Conservation (phyloP, 352 stramenopile species). For the Globisporangium paroecandrum region DNA sequence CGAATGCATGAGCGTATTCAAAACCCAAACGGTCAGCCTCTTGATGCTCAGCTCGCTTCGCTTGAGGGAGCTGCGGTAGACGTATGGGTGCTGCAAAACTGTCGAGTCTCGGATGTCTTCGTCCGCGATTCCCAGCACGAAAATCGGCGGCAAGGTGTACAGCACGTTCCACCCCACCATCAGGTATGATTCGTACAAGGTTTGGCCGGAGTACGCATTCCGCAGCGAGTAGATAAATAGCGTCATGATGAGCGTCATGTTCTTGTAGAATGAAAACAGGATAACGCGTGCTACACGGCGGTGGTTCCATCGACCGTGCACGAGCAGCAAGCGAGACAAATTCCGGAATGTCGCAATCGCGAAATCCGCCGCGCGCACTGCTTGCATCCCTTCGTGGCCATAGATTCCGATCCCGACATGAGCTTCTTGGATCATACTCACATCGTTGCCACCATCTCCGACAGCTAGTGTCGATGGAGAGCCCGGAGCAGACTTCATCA, state of each 20-base stretch:
- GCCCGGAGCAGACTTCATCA: constrained; percentile 85
- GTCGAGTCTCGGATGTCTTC: constrained; percentile 77
- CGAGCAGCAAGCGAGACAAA: constrained; percentile 70
- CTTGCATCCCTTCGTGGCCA: constrained; percentile 95
- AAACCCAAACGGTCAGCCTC: constrained; percentile 59
- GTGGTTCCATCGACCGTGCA: constrained; percentile 86
- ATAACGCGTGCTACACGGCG: constrained; percentile 76
- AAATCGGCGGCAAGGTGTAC: constrained; percentile 92
- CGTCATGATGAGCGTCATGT: constrained; percentile 93
- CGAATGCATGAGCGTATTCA: constrained; percentile 73
- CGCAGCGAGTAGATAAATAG: constrained; percentile 85
- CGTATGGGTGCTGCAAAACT: constrained; percentile 73
- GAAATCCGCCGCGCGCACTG: constrained; percentile 81
- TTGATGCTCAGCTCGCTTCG: constrained; percentile 61
- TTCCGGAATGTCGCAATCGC: constrained; percentile 81
- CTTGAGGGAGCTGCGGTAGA: constrained; percentile 70
- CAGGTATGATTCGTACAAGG: constrained; percentile 83
- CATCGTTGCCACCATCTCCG: constrained; percentile 98
- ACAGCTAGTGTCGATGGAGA: constrained; percentile 92
- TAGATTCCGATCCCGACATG: constrained; percentile 98
- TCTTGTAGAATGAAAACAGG: constrained; percentile 89
- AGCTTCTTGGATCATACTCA: constrained; percentile 99
- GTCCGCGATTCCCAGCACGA: constrained; percentile 80
- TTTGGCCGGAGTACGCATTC: constrained; percentile 92
- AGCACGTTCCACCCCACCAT: constrained; percentile 96